Percentiles rank a stretch among this genome's conserved stretches.
These are phyloP conservation scores for Candida tallmaniae DNA, from an alignment of 805 yeast genomes.

Conservation along the genomic window DNA sequence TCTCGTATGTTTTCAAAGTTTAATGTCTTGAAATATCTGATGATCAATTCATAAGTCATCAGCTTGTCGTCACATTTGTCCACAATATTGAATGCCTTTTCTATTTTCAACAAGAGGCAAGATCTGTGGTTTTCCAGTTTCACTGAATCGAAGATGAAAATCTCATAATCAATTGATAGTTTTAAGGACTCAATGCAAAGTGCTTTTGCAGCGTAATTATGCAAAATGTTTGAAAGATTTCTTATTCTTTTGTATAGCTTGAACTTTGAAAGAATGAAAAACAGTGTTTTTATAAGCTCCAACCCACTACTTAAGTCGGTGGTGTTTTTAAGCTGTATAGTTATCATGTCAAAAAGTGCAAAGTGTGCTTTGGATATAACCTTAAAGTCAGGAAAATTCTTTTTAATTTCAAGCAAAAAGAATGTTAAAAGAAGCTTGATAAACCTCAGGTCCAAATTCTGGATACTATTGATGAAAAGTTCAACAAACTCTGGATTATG, in stretches of 20 bases:
- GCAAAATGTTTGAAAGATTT: conserved; percentile 44
- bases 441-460: background rate
- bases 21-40: background rate
- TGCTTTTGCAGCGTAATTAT: conserved; percentile 30
- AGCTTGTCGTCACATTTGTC: background rate
- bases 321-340: background rate
- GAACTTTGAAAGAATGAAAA: conserved; percentile 12
- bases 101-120: no score
- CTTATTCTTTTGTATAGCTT: conserved; percentile 37
- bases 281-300: conserved; percentile 1
- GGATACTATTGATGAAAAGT: background rate
- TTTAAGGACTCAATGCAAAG: conserved; percentile 11
- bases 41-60: background rate
- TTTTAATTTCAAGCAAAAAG: background rate
- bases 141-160: conserved; percentile 16
- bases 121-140: no score
- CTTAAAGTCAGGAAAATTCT: conserved; percentile 1
- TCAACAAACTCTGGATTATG: background rate
- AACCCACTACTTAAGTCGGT: conserved; percentile 2
- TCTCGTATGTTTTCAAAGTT: background rate
- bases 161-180: conserved; percentile 29
- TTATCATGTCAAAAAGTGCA: conserved; percentile 3
- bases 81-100: background rate
- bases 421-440: background rate
- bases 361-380: conserved; percentile 1